Evolutionary conservation across 805 yeast species (phyloP), one percentile per base, ranked within the genome.

Genomic region (Pichia eremophila): DNA sequence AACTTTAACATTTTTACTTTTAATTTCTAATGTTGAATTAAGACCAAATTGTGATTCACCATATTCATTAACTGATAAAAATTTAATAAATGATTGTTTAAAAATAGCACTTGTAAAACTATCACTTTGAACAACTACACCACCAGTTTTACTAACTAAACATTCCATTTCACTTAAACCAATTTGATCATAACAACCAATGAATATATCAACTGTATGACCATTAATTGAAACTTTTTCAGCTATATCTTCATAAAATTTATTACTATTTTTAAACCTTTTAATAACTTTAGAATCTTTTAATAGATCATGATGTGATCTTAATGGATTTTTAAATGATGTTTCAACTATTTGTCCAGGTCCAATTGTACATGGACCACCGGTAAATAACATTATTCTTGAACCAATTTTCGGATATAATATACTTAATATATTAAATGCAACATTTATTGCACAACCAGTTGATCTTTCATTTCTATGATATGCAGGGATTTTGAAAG

Each of bases 171-270:
- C 88, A 52, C 66, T 74, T 32, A 81, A 65, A 0, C 88, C 88
- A 40, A 79, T 72, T 61, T 81, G 88, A 60, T 81, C 87, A 59
- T 81, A 81, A 12, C 82, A 72, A 15, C 87, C 87, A 48, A 79
- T 73, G 53, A 80, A 79, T 19, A 80, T 60, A 55, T 79, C 77
- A 41, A 80, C 67, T 7, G 79, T 67, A 46, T 78, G 73, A 0
- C 85, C 85, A 51, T 72, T 69, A 5, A 64, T 52, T 0, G 78
- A 71, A 22, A 78, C 67, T 17, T 57, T 59, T 27, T 68, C 65
- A 3, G 85, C 75, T n/a, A 81, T 60, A 9, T 65, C 63, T 9
- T 68, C 66, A 60, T 79, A 81, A 56, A 68, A 80, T 42, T 64
- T 60, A 43, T 64, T 66, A 5, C 79, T 78, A 28, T 69, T 60